Evolutionary conservation across 139 green algal genomes (phyloP).

Genomic region (Klebsormidium nitens): DNA sequence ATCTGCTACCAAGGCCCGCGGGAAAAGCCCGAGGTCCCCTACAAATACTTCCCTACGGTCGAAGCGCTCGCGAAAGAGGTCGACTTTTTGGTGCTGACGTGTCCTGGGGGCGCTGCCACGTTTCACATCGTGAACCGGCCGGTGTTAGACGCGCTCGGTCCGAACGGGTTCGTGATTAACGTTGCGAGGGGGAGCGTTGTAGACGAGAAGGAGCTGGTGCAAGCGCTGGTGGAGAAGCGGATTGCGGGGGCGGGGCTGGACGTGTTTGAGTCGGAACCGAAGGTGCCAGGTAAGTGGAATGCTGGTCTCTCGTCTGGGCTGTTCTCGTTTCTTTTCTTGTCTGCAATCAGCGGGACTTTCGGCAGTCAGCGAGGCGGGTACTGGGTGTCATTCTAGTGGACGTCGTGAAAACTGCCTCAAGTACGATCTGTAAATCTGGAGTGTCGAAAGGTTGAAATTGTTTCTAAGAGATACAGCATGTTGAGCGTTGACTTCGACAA

Average conservation of each 20-base stretch:
- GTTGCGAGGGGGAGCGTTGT: constrained; percentile 23
- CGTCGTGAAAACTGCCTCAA: too few species aligned
- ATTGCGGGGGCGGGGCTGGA: constrained; percentile 30
- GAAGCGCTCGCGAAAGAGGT: not conserved
- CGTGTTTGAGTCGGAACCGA: constrained; percentile 34
- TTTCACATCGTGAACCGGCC: constrained; percentile 11
- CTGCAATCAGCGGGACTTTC: too few species aligned
- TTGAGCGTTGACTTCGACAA: too few species aligned
- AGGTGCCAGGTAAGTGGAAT: too few species aligned
- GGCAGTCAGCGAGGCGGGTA: too few species aligned
- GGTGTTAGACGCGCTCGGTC: constrained; percentile 15
- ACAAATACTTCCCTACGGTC: constrained; percentile 9
- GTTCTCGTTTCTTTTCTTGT: too few species aligned
- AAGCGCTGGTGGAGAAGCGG: constrained; percentile 6
- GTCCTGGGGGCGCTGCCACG: constrained; percentile 12
- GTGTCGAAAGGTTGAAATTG: too few species aligned
- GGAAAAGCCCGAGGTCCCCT: constrained; percentile 2
- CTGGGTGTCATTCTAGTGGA: too few species aligned
- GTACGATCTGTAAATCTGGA: too few species aligned
- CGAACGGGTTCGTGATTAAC: constrained; percentile 19
- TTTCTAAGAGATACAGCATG: too few species aligned
- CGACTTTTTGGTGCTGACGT: constrained; percentile 23
- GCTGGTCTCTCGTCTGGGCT: too few species aligned
- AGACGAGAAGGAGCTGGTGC: constrained; percentile 23
- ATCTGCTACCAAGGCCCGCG: constrained; percentile 19